Conservation (phyloP, 2,329 filamentous ascomycete genomes). For the Tolypocladium pustulatum region DNA sequence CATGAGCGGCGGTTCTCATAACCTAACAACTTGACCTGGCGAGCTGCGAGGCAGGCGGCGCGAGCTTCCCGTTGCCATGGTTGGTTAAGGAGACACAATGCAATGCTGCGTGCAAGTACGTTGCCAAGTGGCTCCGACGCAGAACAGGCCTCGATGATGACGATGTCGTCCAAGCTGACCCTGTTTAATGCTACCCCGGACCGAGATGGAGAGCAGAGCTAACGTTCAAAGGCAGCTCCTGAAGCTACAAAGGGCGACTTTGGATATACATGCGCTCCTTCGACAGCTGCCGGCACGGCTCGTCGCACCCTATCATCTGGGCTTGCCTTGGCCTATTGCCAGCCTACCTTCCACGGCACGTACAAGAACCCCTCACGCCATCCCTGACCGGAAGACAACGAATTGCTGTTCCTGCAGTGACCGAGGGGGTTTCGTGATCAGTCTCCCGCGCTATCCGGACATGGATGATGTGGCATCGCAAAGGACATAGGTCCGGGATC, state of each 20-base stretch:
- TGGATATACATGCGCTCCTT: neutral
- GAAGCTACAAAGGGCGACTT: neutral
- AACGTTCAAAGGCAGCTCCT: neutral
- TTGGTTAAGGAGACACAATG: neutral
- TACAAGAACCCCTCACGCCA: neutral
- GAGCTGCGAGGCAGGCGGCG: neutral
- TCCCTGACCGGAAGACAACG: neutral
- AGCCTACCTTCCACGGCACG: neutral
- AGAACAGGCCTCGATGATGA: neutral
- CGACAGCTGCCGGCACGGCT: neutral
- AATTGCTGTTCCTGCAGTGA: neutral
- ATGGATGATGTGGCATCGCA: neutral
- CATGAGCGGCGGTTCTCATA: neutral
- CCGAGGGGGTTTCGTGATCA: neutral
- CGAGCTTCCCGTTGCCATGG: neutral
- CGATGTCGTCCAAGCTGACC: neutral
- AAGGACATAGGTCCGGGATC: neutral
- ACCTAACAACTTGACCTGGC: neutral
- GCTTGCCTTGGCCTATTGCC: neutral
- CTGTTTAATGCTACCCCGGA: neutral
- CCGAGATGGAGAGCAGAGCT: neutral
- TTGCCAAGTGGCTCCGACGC: neutral
- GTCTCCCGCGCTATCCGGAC: neutral
- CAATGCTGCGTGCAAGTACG: neutral
- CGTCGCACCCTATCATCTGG: neutral